phyloP scores from a whole-genome alignment of 2,329 filamentous ascomycete genomes.

The Cercospora nicotianae region DNA sequence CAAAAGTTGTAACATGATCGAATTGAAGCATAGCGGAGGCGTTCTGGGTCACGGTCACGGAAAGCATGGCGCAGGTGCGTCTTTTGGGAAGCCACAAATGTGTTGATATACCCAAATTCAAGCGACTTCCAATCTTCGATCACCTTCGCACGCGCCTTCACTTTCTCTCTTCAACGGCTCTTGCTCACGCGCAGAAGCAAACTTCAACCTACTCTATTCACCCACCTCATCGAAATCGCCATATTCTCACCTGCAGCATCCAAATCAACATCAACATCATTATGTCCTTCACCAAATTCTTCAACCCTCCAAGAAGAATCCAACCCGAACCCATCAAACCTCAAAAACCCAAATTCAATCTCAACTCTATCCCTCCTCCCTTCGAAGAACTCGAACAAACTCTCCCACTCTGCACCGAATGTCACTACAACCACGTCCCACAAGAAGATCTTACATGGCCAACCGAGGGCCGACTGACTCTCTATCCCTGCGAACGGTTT shows the following conservation, averaged over 20 bases:
- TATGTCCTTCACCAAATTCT: neutral
- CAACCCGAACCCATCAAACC: neutral
- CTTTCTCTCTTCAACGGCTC: neutral
- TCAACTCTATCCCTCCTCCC: neutral
- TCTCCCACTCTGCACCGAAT: neutral
- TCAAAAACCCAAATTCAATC: neutral
- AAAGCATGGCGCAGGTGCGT: neutral
- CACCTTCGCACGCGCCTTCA: neutral
- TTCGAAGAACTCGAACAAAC: neutral
- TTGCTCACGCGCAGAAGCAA: neutral
- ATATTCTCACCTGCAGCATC: neutral
- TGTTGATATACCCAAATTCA: conserved; percentile 1
- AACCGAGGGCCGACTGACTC: neutral
- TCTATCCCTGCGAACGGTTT: neutral
- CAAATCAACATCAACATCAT: neutral
- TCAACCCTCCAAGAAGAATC: neutral
- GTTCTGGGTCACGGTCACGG: conserved; percentile 5
- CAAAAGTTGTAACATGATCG: conserved; percentile 4
- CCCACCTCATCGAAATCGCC: neutral
- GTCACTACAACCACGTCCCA: neutral
- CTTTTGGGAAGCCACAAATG: neutral
- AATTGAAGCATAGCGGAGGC: conserved; percentile 16
- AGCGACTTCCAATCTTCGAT: conserved; percentile 10
- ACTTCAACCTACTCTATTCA: neutral
- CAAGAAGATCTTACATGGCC: neutral